Evolutionary conservation across 352 stramenopile genomes (phyloP).

Genomic region (Phytopythium aichiense): DNA sequence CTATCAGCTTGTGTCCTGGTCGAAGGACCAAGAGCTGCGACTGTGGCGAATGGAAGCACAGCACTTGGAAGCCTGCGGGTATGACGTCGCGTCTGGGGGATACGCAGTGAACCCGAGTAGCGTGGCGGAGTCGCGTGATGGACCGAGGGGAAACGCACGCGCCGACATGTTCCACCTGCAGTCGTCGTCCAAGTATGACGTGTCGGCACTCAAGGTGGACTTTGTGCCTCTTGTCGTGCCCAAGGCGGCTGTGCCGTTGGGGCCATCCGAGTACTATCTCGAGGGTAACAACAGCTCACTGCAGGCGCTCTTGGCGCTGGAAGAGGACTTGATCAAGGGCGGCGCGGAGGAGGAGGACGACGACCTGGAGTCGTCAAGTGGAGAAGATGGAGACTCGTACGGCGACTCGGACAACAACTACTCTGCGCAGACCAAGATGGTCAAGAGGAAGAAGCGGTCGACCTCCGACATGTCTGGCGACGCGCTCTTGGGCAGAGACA

Average conservation of each 20-base stretch:
- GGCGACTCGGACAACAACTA: slow-evolving; percentile 4
- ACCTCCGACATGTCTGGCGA: slow-evolving; percentile 7
- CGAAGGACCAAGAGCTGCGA: slow-evolving; percentile 75
- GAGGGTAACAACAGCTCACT: slow-evolving; percentile 43
- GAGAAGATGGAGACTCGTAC: slow-evolving; percentile 1
- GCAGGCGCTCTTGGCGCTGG: slow-evolving; percentile 53
- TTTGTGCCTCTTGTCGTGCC: slow-evolving; percentile 71
- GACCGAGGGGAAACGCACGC: slow-evolving; percentile 4
- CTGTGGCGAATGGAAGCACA: slow-evolving; percentile 66
- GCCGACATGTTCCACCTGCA: slow-evolving; percentile 33
- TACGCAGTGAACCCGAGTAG: neutral
- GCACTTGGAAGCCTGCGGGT: slow-evolving; percentile 59
- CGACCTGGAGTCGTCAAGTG: slow-evolving; percentile 5
- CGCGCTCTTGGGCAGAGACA: slow-evolving; percentile 12
- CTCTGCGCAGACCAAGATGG: neutral
- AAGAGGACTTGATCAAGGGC: slow-evolving; percentile 67
- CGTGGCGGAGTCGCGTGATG: neutral
- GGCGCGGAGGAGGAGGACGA: slow-evolving; percentile 19
- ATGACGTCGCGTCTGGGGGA: slow-evolving; percentile 14
- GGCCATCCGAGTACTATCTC: slow-evolving; percentile 58
- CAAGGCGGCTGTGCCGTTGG: slow-evolving; percentile 48
- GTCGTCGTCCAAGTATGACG: slow-evolving; percentile 54
- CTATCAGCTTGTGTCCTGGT: slow-evolving; percentile 78
- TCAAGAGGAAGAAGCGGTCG: neutral
- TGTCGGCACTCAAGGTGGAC: slow-evolving; percentile 67